Conservation (phyloP, 1,284 basidiomycete species). For the Apiotrichum veenhuisii region DNA sequence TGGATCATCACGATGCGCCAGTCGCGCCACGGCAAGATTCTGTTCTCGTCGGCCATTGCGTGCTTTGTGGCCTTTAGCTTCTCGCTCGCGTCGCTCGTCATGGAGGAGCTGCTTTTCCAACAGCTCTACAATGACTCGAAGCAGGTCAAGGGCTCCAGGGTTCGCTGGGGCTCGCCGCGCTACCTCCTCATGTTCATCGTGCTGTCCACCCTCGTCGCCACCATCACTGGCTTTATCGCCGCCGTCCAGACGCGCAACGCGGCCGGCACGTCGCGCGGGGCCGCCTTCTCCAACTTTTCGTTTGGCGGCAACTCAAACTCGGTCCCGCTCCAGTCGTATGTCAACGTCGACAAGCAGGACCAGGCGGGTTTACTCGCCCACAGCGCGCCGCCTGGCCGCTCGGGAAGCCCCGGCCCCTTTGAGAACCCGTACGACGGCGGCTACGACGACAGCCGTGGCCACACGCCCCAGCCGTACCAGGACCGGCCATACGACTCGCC, state of each 20-base stretch:
- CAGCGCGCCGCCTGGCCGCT: too few relatives aligned
- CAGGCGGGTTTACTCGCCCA: not conserved
- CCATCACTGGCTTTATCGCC: not conserved
- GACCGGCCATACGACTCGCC: too few relatives aligned
- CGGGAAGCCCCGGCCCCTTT: too few relatives aligned
- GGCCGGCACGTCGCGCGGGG: not conserved
- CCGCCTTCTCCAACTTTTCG: too few relatives aligned
- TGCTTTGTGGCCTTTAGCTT: not conserved
- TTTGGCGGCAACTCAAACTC: too few relatives aligned
- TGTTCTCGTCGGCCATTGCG: not conserved
- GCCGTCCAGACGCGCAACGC: not conserved
- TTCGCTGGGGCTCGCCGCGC: not conserved
- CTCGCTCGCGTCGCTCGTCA: not conserved
- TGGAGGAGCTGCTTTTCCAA: not conserved
- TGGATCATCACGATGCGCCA: not conserved
- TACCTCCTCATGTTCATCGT: not conserved
- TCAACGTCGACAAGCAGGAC: not conserved
- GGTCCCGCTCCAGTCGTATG: not conserved
- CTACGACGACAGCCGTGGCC: too few relatives aligned
- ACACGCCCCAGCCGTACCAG: too few relatives aligned
- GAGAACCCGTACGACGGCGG: too few relatives aligned
- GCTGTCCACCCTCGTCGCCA: not conserved
- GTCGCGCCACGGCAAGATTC: not conserved
- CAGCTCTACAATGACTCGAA: not conserved
- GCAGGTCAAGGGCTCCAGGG: not conserved